Evolutionary conservation across 2,329 filamentous ascomycete species (phyloP), one percentile per base, ranked within the genome.

Genomic region (Beauveria asiatica): DNA sequence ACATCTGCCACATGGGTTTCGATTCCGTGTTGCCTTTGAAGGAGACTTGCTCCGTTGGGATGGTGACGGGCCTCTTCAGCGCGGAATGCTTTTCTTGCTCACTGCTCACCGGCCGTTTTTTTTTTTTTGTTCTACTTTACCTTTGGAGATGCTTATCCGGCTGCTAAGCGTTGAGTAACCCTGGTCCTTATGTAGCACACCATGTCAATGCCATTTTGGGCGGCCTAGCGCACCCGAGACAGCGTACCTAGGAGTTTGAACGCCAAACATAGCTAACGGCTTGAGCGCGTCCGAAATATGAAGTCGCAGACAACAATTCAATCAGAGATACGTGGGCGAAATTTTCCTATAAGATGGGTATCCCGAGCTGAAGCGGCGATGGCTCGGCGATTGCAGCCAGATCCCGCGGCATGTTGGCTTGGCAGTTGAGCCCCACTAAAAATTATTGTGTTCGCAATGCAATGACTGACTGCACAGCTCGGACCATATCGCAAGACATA

Each of bases 401-500:
- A 60, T 60, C 37, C 49, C 49, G 50, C 41, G 30, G 42, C 49
- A 48, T 27, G n/a, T 49, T 57, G 19, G 25, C 46, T 30, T 55
- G 23, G 52, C 17, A 17, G 4, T 17, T n/a, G 19, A 48, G 57
- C 21, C 23, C 57, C 57, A 60, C 57, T 54, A 39, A 39, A 59
- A 51, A 25, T 41, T 30, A 33, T 27, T 10, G 16, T 25, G 17
- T 23, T 25, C 33, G 11, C 25, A n/a, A 16, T 50, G 16, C 48
- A 42, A 45, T 45, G 23, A 33, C 33, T 50, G 37, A 42, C 25
- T 51, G 46, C 42, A 45, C 50, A 37, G 30, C 27, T 54, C 50
- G 57, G 57, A 54, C 25, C 27, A 60, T 60, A 46, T 54, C 50
- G 42, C 57, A 54, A 48, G 27, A 21, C 17, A 37, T 9, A 21